Evolutionary conservation across 148 eudicot genomes (phyloP).

Genomic region (Chenopodium formosanum): DNA sequence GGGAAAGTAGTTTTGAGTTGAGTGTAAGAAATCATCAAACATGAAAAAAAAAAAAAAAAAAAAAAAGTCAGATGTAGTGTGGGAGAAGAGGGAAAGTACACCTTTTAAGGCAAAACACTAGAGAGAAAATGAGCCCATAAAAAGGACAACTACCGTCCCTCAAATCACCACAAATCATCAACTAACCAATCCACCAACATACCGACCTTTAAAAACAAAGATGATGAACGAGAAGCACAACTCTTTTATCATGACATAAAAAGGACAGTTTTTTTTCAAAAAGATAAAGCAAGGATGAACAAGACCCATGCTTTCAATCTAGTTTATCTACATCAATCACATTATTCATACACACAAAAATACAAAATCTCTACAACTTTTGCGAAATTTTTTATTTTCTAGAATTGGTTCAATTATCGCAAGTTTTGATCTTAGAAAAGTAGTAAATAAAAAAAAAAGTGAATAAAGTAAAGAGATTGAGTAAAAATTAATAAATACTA

Average conservation of each 20-base stretch:
- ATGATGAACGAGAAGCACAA: background rate
- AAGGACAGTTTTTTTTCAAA: background rate
- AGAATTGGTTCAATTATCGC: too few relatives aligned
- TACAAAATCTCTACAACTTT: background rate
- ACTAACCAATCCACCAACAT: conserved; percentile 5
- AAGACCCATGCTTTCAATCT: background rate
- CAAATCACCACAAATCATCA: background rate
- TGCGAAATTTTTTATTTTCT: background rate
- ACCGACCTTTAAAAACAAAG: background rate
- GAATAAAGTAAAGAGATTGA: too few relatives aligned
- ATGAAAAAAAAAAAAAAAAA: background rate
- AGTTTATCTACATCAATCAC: background rate
- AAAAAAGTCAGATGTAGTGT: background rate
- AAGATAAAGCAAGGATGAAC: background rate
- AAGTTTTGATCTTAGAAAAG: too few relatives aligned
- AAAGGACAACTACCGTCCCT: background rate
- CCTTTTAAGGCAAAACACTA: background rate
- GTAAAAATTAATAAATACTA: too few relatives aligned
- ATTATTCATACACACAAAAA: too few relatives aligned
- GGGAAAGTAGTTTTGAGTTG: too few relatives aligned
- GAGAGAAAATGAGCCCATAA: background rate
- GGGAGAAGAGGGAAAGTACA: background rate
- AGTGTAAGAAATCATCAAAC: too few relatives aligned
- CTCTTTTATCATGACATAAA: background rate
- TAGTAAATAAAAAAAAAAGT: too few relatives aligned